Evolutionary conservation across 2,329 filamentous ascomycete species (phyloP), one percentile per base, ranked within the genome.

Genomic region (Blastomyces gilchristii): DNA sequence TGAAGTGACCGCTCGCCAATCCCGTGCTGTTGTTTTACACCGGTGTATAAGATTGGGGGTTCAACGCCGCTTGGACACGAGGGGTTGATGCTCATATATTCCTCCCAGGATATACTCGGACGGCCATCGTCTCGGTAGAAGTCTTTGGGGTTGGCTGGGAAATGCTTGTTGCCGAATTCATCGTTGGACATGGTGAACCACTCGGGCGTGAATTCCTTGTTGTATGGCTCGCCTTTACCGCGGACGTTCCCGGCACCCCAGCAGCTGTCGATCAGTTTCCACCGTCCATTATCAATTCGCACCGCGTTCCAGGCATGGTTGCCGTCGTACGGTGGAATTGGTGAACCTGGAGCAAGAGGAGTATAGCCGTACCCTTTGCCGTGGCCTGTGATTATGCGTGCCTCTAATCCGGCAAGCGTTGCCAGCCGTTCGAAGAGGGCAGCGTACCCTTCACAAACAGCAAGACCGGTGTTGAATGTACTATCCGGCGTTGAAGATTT

Each of bases 251-350:
- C 93, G 0, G 93, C 90, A 49, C 94, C 94, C 94, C 94, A 99
- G 72, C 93, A 97, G 0, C 88, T 77, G 71, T 99, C 94, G 58
- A 97, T 78, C 0, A 97, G 82, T 75, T 97, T 96, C 93, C 93
- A 97, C 67, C 86, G 84, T 1, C 90, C 90, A 34, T 86, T 84
- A 69, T 97, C 93, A 64, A 97, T 91, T 60, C 85, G 83, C 7
- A 97, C 90, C 0, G 89, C 92, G 71, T 96, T 97, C 94, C 94
- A 97, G 0, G 94, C 93, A 74, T 97, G 93, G 0, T 84, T 81
- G 0, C 83, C 77, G 61, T 86, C 78, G 25, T 81, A 82, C 0
- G 85, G 82, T 1, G 92, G 92, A 0, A 88, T 73, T 0, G 83
- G 78, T 61, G 88, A 80, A 3, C 88, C 89, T 0, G 85, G 82